These are phyloP conservation scores for Calendula officinalis DNA, from an alignment of 129 eudicot genomes.

Conservation along the genomic window DNA sequence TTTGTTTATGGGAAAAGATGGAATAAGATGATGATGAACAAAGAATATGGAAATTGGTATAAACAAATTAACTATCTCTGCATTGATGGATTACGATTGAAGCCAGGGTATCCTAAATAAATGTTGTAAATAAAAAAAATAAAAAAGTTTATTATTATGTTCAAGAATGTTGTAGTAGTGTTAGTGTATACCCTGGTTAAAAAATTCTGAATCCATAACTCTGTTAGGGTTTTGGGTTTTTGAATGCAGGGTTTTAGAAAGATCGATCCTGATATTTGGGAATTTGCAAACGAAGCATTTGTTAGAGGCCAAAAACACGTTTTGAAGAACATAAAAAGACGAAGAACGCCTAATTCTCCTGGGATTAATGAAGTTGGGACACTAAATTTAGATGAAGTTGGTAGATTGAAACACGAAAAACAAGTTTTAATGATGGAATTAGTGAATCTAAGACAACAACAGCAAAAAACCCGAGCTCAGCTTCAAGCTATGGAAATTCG, in stretches of 20 bases:
- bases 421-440: slow-evolving; percentile 62
- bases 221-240: slow-evolving; percentile 32
- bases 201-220: neutral
- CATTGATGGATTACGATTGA: neutral
- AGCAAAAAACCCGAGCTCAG: slow-evolving; percentile 56
- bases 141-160: too few species aligned
- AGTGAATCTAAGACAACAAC: slow-evolving; percentile 76
- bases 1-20: slow-evolving; percentile 4
- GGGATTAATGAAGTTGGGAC: slow-evolving; percentile 44
- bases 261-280: slow-evolving; percentile 94
- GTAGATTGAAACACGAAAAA: slow-evolving; percentile 67
- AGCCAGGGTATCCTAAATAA: neutral
- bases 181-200: neutral
- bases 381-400: slow-evolving; percentile 59
- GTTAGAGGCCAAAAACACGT: slow-evolving; percentile 68
- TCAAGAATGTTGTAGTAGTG: neutral
- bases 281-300: slow-evolving; percentile 83
- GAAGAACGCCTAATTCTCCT: slow-evolving; percentile 47
- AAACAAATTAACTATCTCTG: neutral
- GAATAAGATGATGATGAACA: slow-evolving; percentile 6
- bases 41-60: neutral
- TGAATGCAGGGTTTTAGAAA: slow-evolving; percentile 92
- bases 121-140: neutral
- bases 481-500: slow-evolving; percentile 68
- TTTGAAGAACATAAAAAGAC: slow-evolving; percentile 64